Percentiles rank a stretch among this genome's conserved stretches.
phyloP scores from a whole-genome alignment of 2,329 filamentous ascomycete genomes.

The Penicillium sumatraense region DNA sequence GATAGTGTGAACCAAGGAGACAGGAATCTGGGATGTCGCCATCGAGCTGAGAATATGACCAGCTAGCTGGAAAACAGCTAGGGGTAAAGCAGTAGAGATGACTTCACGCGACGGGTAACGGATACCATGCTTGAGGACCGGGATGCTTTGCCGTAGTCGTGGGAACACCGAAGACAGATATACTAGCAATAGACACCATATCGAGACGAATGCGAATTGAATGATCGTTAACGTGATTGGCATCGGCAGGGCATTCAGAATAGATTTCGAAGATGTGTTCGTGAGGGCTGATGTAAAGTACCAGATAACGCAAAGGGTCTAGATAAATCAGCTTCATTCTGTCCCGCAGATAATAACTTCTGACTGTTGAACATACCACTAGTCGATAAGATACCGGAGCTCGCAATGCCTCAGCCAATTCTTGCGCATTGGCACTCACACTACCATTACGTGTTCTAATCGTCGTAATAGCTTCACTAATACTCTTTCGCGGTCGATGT shows the following conservation, averaged over 20 bases:
- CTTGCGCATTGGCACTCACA: slow-evolving; percentile 89
- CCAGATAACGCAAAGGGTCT: slow-evolving; percentile 88
- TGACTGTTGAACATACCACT: slow-evolving; percentile 64
- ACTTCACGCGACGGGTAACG: slow-evolving; percentile 79
- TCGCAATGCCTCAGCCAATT: slow-evolving; percentile 87
- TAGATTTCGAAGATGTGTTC: slow-evolving; percentile 97
- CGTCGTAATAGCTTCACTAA: slow-evolving; percentile 83
- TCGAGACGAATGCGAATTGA: slow-evolving; percentile 91
- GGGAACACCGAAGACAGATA: slow-evolving; percentile 77
- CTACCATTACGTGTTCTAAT: slow-evolving; percentile 82
- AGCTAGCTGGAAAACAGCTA: slow-evolving; percentile 89
- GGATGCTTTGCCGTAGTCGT: slow-evolving; percentile 69
- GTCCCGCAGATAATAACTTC: slow-evolving; percentile 39
- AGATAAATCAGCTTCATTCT: slow-evolving; percentile 68
- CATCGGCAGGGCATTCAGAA: slow-evolving; percentile 87
- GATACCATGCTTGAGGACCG: slow-evolving; percentile 82
- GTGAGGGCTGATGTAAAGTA: slow-evolving; percentile 94
- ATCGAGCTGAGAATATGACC: slow-evolving; percentile 94
- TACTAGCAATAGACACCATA: slow-evolving; percentile 81
- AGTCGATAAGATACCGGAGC: slow-evolving; percentile 88
- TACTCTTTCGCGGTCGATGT: slow-evolving; percentile 80
- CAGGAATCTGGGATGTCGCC: slow-evolving; percentile 91
- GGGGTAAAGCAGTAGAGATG: slow-evolving; percentile 82
- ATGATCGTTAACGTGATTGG: slow-evolving; percentile 89
- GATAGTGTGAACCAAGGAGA: slow-evolving; percentile 97